Evolutionary conservation across 2,329 filamentous ascomycete genomes (phyloP).

Genomic region (Fusarium robinianum): DNA sequence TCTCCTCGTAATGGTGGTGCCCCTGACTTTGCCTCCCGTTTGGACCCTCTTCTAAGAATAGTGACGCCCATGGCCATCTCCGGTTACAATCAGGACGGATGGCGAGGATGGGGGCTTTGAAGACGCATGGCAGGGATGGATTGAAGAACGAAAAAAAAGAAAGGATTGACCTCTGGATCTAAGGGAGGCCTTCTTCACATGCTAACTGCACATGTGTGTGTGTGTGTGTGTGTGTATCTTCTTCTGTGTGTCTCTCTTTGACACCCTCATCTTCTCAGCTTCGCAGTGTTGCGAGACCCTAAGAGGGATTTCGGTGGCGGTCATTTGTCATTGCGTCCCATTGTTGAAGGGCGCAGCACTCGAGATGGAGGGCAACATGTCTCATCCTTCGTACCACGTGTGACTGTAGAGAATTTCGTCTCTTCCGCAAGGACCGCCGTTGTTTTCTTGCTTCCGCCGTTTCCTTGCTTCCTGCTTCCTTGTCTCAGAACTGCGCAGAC

Average conservation of each 20-base stretch:
- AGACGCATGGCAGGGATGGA: conserved; percentile 21
- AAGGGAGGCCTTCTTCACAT: conserved; percentile 14
- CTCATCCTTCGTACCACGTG: conserved; percentile 31
- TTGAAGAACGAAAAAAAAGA: conserved; percentile 13
- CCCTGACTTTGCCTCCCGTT: conserved; percentile 37
- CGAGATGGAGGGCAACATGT: conserved; percentile 33
- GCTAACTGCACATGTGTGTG: no score
- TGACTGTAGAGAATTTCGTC: conserved; percentile 24
- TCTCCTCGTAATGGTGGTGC: conserved; percentile 29
- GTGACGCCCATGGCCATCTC: conserved; percentile 9
- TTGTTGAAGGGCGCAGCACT: conserved; percentile 27
- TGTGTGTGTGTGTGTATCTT: no score
- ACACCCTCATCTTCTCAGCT: no score
- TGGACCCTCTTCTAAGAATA: conserved; percentile 34
- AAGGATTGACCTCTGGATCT: conserved; percentile 1
- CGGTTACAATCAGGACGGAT: background rate
- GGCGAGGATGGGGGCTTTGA: conserved; percentile 10
- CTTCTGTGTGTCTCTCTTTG: no score
- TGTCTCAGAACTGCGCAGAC: no score
- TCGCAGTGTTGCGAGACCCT: no score
- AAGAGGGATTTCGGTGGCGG: conserved; percentile 26
- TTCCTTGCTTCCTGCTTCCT: no score
- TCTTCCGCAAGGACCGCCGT: no score
- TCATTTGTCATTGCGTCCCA: conserved; percentile 12
- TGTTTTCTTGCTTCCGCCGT: no score